Conservation (phyloP, 2,329 filamentous ascomycete genomes). For the Cercospora berteroae region DNA sequence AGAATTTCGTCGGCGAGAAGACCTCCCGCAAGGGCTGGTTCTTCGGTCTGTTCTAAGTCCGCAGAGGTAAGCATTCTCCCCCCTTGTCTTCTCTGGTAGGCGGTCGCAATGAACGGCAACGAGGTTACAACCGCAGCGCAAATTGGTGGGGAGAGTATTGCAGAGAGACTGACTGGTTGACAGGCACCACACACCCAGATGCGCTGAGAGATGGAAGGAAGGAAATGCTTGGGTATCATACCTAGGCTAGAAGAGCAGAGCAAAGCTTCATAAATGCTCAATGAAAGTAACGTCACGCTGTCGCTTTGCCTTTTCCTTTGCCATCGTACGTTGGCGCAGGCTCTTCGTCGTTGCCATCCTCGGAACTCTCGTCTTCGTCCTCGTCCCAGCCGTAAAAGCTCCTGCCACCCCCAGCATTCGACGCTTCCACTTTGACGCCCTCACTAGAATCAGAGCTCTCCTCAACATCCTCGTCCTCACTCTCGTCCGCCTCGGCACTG, state of each 20-base stretch:
- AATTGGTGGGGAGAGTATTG: not conserved
- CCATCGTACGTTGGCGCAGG: slow-evolving; percentile 38
- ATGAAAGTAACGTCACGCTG: not conserved
- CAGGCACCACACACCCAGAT: not conserved
- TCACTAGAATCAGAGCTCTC: slow-evolving; percentile 34
- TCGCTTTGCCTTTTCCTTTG: slow-evolving; percentile 44
- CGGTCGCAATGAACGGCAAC: not conserved
- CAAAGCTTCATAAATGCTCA: not conserved
- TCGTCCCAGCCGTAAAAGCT: slow-evolving; percentile 77
- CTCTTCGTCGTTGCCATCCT: slow-evolving; percentile 47
- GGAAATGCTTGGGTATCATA: not conserved
- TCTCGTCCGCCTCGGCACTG: slow-evolving; percentile 37
- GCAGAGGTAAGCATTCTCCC: not conserved
- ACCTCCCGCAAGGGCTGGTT: slow-evolving; percentile 4
- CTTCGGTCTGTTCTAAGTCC: slow-evolving; percentile 2
- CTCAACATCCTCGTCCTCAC: slow-evolving; percentile 35
- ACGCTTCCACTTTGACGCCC: slow-evolving; percentile 39
- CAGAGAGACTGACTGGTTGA: not conserved
- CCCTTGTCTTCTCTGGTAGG: not conserved
- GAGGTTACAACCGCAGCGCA: not conserved
- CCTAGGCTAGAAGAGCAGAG: slow-evolving; percentile 5
- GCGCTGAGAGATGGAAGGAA: not conserved
- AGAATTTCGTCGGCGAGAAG: not conserved
- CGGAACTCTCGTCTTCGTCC: slow-evolving; percentile 52
- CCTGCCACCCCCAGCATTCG: slow-evolving; percentile 37